Evolutionary conservation across 257 asterid species (phyloP).

Genomic region (Verbena officinalis): DNA sequence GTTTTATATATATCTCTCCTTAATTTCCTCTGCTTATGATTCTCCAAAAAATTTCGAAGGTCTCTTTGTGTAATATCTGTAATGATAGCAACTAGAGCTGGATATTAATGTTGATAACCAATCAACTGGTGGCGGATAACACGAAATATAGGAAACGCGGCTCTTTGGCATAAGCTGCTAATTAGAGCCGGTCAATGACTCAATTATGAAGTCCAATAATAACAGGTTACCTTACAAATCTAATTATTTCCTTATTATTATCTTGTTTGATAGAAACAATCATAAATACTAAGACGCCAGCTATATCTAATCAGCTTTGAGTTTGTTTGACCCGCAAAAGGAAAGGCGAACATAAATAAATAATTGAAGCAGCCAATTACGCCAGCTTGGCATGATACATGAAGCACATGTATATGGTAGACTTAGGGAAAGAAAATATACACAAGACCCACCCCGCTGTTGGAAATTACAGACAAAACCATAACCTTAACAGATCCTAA

Average conservation of each 20-base stretch:
- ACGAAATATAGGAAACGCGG: background rate
- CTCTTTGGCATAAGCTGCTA: background rate
- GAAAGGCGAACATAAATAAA: background rate
- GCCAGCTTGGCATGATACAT: background rate
- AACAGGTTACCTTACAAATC: too few species aligned
- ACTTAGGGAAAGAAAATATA: too few species aligned
- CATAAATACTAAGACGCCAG: background rate
- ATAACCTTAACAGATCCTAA: too few species aligned
- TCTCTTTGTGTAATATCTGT: background rate
- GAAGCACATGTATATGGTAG: background rate
- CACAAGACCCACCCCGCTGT: too few species aligned
- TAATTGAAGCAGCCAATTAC: background rate
- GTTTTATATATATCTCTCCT: too few species aligned
- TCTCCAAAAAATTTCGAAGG: background rate
- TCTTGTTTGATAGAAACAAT: background rate
- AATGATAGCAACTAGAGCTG: background rate
- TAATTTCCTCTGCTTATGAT: background rate
- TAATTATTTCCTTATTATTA: background rate
- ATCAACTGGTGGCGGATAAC: background rate
- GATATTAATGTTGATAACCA: background rate
- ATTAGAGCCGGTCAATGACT: too few species aligned
- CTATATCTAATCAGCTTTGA: background rate
- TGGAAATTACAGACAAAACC: too few species aligned
- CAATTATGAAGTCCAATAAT: too few species aligned
- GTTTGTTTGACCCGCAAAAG: background rate